phyloP scores from a whole-genome alignment of 2,329 filamentous ascomycete genomes.

The Diplodia seriata region DNA sequence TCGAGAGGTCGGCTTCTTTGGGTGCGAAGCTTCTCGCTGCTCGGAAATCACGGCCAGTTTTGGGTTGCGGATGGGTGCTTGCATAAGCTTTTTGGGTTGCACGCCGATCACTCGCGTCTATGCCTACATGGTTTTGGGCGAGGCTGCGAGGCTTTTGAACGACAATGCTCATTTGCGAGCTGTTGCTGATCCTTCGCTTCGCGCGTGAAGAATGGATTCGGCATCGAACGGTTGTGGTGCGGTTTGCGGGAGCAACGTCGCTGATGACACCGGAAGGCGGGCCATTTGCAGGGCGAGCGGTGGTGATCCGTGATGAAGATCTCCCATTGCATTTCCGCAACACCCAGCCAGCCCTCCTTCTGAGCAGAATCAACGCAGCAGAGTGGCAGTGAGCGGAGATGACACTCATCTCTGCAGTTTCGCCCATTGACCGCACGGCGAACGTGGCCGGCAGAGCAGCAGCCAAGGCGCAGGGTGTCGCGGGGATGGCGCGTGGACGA shows the following conservation, averaged over 20 bases:
- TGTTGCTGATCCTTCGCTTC: neutral
- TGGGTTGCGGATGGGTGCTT: neutral
- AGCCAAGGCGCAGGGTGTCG: neutral
- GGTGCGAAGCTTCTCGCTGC: neutral
- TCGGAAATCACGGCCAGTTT: slow-evolving; percentile 5
- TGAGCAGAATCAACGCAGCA: neutral
- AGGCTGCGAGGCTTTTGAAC: neutral
- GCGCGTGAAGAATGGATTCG: neutral
- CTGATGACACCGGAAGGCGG: neutral
- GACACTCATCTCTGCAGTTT: slow-evolving; percentile 1
- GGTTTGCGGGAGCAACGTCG: neutral
- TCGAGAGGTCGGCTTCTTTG: neutral
- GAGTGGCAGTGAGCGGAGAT: neutral
- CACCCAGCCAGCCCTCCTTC: neutral
- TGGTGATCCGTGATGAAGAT: slow-evolving; percentile 23
- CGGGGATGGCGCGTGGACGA: neutral
- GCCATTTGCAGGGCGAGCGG: neutral
- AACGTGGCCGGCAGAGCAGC: neutral
- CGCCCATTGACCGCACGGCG: slow-evolving; percentile 1
- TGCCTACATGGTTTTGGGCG: neutral
- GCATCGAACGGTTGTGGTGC: neutral
- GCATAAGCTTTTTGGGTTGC: slow-evolving; percentile 26
- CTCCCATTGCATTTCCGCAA: slow-evolving; percentile 14
- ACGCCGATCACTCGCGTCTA: neutral
- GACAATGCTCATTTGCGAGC: slow-evolving; percentile 7